phyloP scores from a whole-genome alignment of 495 filamentous ascomycete species.

The Viridothelium virens region DNA sequence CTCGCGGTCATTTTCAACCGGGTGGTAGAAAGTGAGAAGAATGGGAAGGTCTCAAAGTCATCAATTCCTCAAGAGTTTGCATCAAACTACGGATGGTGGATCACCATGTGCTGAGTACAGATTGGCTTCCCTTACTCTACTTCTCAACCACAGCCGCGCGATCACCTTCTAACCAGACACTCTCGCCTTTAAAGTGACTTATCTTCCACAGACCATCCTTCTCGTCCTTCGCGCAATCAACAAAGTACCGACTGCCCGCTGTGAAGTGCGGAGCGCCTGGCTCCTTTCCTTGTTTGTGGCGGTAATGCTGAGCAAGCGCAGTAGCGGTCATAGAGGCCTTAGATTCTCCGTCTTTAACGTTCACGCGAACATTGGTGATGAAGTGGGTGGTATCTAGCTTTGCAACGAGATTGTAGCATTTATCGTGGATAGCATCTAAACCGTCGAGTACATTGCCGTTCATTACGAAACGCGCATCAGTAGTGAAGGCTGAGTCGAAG shows the following conservation, averaged over 20 bases:
- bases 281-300: constrained; percentile 16
- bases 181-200: constrained; percentile 20
- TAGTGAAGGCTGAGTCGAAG: constrained; percentile 19
- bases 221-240: constrained; percentile 21
- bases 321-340: constrained; percentile 21
- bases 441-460: neutral
- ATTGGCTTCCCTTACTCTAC: no score
- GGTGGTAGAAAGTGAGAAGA: no score
- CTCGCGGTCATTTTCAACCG: no score
- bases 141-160: neutral
- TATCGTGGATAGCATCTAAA: constrained; percentile 6
- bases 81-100: no score
- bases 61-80: no score
- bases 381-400: constrained; percentile 21
- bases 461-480: constrained; percentile 15
- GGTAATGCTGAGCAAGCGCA: constrained; percentile 22
- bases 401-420: neutral
- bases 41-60: no score
- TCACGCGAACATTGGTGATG: constrained; percentile 25
- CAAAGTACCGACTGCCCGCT: constrained; percentile 17
- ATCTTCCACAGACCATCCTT: constrained; percentile 26
- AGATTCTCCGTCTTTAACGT: constrained; percentile 22
- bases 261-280: constrained; percentile 21
- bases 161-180: constrained; percentile 24
- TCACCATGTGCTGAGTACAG: no score